Evolutionary conservation across 331 rosid species (phyloP), one percentile per base, ranked within the genome.

Genomic region (Erythrophleum ivorense): DNA sequence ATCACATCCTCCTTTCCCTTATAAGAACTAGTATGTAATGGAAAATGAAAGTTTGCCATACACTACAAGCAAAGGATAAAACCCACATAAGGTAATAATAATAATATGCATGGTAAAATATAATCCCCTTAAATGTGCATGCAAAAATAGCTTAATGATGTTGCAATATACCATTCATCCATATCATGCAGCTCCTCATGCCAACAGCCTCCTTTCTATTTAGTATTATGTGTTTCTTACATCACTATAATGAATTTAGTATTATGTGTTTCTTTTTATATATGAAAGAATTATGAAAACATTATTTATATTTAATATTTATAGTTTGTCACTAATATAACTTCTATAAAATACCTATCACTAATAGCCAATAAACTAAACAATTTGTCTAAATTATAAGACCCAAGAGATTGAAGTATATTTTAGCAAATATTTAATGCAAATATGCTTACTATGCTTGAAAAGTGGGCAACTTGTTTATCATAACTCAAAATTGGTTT

Each of bases 201-300:
- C 89, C 84, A 90, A 91, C 95, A 91, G 64, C 82, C 68, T 78
- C 85, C 85, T 88, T 84, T 90, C 89, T n/a, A n/a, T n/a, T n/a
- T n/a, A n/a, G n/a, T n/a, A n/a, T n/a, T n/a, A n/a, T n/a, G n/a
- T n/a, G n/a, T n/a, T n/a, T 4, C n/a, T 14, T 52, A 4, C 57
- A 52, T 52, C 19, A 52, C 57, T 15, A 52, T 52, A n/a, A n/a
- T 52, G n/a, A 52, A 53, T 15, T 53, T 16, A 16, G 24, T 16
- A 53, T 16, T 16, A 7, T 53, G 2, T 36, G 40, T 36, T 18
- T 53, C 15, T 21, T 53, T 53, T 16, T 53, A 16, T n/a, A n/a
- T 16, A 53, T 18, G 15, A 16, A 16, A 18, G 8, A 8, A 46
- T 46, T 46, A 46, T 36, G 40, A 36, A 3, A 36, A 3, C 40